These are phyloP conservation scores for Phialophora tarda DNA, from an alignment of 2,329 filamentous ascomycete species.

Conservation along the genomic window DNA sequence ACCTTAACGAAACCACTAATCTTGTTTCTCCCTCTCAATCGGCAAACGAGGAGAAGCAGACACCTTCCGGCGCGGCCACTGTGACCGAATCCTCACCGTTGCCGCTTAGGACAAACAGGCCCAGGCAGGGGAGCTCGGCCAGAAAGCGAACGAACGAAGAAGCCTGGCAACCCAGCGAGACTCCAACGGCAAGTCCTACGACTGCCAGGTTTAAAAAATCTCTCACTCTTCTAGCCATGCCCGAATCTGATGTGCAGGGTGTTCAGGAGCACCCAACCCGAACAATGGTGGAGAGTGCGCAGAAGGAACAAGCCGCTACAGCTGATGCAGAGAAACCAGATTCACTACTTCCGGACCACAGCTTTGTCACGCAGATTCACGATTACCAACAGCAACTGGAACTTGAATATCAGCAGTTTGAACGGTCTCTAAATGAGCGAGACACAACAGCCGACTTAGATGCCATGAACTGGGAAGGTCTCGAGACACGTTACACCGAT, in stretches of 20 bases:
- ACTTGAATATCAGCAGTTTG: slow-evolving; percentile 35
- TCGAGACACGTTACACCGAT: slow-evolving; percentile 71
- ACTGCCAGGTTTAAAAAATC: slow-evolving; percentile 23
- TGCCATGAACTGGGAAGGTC: slow-evolving; percentile 76
- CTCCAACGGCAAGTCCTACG: slow-evolving; percentile 23
- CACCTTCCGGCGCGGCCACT: slow-evolving; percentile 16
- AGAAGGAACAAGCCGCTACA: background rate
- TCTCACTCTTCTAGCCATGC: background rate
- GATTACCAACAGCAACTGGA: slow-evolving; percentile 34
- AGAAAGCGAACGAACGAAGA: slow-evolving; percentile 37
- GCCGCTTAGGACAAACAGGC: slow-evolving; percentile 20
- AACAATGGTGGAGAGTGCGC: background rate
- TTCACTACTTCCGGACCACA: background rate
- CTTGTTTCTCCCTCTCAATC: slow-evolving; percentile 16
- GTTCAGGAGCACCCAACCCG: slow-evolving; percentile 2
- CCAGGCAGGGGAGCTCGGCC: slow-evolving; percentile 19
- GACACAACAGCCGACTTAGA: slow-evolving; percentile 58
- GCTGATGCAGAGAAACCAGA: background rate
- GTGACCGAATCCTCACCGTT: slow-evolving; percentile 29
- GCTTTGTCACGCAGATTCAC: slow-evolving; percentile 33
- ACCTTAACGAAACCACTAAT: slow-evolving; percentile 5
- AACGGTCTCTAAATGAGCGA: slow-evolving; percentile 37
- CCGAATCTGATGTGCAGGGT: background rate
- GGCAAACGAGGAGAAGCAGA: slow-evolving; percentile 23
- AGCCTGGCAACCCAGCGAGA: slow-evolving; percentile 27